Percentiles rank a stretch among this genome's conserved stretches.
phyloP scores from a whole-genome alignment of 1,284 basidiomycete species.

The Ustilago nuda region DNA sequence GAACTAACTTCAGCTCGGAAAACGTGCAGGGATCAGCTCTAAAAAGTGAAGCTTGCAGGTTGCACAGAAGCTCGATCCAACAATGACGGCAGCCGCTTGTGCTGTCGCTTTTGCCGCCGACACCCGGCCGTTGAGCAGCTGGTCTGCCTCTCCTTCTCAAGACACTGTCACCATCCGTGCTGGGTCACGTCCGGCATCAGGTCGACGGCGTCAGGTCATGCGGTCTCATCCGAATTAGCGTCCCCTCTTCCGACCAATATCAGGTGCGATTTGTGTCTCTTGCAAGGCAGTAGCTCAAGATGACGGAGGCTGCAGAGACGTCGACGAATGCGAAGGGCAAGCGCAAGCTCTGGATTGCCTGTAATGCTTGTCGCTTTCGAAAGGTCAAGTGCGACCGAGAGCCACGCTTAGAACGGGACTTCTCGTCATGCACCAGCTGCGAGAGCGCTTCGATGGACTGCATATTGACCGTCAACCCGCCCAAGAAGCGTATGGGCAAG shows the following conservation, averaged over 20 bases:
- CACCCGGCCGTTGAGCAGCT: background rate
- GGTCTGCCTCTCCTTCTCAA: background rate
- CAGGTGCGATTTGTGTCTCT: background rate
- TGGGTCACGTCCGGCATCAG: background rate
- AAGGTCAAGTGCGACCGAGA: slow-evolving; percentile 49
- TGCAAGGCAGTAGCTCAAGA: background rate
- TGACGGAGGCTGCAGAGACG: slow-evolving; percentile 9
- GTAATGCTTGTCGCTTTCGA: slow-evolving; percentile 45
- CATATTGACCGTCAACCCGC: slow-evolving; percentile 34
- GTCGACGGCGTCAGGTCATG: background rate
- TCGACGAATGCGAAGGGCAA: slow-evolving; percentile 18
- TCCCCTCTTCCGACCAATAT: background rate
- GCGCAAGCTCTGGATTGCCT: slow-evolving; percentile 42
- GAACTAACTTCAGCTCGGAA: background rate
- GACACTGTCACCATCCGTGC: background rate
- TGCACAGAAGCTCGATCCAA: slow-evolving; percentile 5
- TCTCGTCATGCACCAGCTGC: slow-evolving; percentile 28
- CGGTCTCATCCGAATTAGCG: background rate
- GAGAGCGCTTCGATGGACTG: slow-evolving; percentile 30
- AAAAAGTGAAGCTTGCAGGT: background rate
- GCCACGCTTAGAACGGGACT: slow-evolving; percentile 29
- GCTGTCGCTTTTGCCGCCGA: background rate
- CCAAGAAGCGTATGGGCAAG: slow-evolving; percentile 46
- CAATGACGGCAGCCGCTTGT: background rate
- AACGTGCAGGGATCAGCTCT: background rate